Evolutionary conservation across 2,329 filamentous ascomycete genomes (phyloP), one percentile per base, ranked within the genome.

Genomic region (Lachnellula cervina): DNA sequence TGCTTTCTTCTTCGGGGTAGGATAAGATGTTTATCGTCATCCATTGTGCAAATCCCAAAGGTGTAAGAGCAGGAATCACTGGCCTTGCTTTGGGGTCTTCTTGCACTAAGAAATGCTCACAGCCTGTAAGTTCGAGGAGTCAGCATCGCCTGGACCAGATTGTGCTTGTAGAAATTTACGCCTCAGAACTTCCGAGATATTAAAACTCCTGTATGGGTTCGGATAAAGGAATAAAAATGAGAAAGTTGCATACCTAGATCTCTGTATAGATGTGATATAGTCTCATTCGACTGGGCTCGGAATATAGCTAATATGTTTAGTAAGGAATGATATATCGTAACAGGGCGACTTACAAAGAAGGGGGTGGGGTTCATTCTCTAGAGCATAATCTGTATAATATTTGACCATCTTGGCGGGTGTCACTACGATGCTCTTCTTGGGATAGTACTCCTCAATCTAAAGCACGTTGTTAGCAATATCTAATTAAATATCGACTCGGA

Each of bases 1-100:
- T 78, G 56, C 84, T 86, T 70, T 96, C 90, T 47, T 82, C 78
- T 42, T 90, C 84, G 0, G 91, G 91, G 61, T 90, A 84, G 1
- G 89, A 88, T 60, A 84, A 81, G 38, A 93, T 86, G 69, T 89
- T 80, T 40, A 82, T 76, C 1, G 82, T 86, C 74, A 88, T 84
- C 86, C 89, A 96, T 52, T 77, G 76, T 50, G 80, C 78, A 66
- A 89, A 90, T 2, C 87, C 87, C n/a, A 75, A 69, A 0, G 83
- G 80, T 0, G 87, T 90, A 23, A 90, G 72, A 1, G 80, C 82
- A 0, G 87, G 87, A 25, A 87, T 76, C 40, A 76, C 76, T 4
- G 86, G 84, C 48, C 76, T 73, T 34, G 79, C 75, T 19, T 74
- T 73, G 2, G 76, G 65, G 35, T 76, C 72, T 34, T 76, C 70